These are phyloP conservation scores for Coemansia sp. DNA, from an alignment of 192 early-diverging fungal species.

Conservation along the genomic window DNA sequence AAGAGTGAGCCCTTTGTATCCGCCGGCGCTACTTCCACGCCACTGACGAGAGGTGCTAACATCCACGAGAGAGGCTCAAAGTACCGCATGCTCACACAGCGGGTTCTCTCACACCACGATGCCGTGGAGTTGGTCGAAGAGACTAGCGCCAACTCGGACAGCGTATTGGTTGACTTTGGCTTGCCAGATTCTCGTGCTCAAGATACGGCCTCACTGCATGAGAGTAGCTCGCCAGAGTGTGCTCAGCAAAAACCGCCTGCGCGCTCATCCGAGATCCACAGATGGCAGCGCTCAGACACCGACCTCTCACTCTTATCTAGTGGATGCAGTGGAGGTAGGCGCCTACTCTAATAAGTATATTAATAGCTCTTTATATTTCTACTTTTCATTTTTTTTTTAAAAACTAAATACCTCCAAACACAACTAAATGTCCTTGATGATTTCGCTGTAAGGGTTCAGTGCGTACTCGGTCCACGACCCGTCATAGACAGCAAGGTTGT, in stretches of 20 bases:
- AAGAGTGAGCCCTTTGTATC: slow-evolving; percentile 39
- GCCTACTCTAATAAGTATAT: slow-evolving; percentile 21
- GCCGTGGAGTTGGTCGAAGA: slow-evolving; percentile 4
- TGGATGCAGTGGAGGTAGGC: slow-evolving; percentile 29
- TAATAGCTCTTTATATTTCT: neutral
- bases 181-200: neutral
- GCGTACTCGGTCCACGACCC: slow-evolving; percentile 95
- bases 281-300: slow-evolving; percentile 47
- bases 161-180: slow-evolving; percentile 5
- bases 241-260: slow-evolving; percentile 10
- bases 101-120: slow-evolving; percentile 20
- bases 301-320: slow-evolving; percentile 39
- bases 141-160: neutral
- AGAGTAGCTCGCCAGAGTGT: neutral
- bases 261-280: slow-evolving; percentile 16
- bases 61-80: slow-evolving; percentile 23
- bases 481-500: slow-evolving; percentile 77
- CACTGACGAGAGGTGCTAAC: neutral
- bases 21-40: neutral
- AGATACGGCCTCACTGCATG: neutral
- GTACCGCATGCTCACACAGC: slow-evolving; percentile 31
- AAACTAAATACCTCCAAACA: neutral
- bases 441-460: slow-evolving; percentile 65
- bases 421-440: slow-evolving; percentile 56
- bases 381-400: neutral